phyloP scores from a whole-genome alignment of 2,329 filamentous ascomycete genomes.

The Diaporthe amygdali region DNA sequence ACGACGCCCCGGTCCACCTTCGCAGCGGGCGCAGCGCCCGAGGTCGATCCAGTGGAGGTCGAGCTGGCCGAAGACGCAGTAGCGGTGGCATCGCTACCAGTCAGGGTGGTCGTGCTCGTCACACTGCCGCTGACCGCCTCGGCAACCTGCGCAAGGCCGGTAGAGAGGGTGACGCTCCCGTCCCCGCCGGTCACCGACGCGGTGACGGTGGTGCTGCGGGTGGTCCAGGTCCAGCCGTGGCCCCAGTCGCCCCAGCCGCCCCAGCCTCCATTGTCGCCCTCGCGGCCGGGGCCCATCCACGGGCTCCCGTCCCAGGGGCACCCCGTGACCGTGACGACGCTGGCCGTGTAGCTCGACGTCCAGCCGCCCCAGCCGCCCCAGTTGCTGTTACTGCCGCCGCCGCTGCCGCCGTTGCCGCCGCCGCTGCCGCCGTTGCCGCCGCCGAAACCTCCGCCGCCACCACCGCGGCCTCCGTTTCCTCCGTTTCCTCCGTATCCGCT shows the following conservation, averaged over 20 bases:
- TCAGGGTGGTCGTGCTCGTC: constrained; percentile 37
- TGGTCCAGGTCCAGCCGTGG: constrained; percentile 44
- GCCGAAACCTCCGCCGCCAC: no score
- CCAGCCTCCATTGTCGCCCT: constrained; percentile 44
- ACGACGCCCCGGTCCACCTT: constrained; percentile 26
- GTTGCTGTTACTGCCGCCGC: constrained; percentile 14
- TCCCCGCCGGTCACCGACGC: constrained; percentile 39
- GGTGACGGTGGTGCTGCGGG: constrained; percentile 39
- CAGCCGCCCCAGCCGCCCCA: constrained; percentile 22
- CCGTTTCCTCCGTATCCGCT: constrained; percentile 17
- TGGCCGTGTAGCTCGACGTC: constrained; percentile 42
- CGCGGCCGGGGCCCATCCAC: constrained; percentile 44
- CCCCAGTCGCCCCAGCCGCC: constrained; percentile 48
- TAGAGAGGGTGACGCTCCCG: constrained; percentile 31
- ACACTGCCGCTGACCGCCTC: constrained; percentile 36
- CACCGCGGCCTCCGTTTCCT: constrained; percentile 17
- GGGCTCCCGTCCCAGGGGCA: constrained; percentile 46
- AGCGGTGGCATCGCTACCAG: constrained; percentile 17
- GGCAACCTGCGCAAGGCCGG: constrained; percentile 35
- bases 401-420: not conserved
- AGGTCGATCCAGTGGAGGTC: constrained; percentile 9
- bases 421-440: no score
- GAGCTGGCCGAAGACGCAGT: constrained; percentile 9
- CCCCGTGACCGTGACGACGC: constrained; percentile 47
- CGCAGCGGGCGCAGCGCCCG: not conserved